Evolutionary conservation across 2,329 filamentous ascomycete species (phyloP), one percentile per base, ranked within the genome.

Genomic region (Bimuria novae-zelandiae): DNA sequence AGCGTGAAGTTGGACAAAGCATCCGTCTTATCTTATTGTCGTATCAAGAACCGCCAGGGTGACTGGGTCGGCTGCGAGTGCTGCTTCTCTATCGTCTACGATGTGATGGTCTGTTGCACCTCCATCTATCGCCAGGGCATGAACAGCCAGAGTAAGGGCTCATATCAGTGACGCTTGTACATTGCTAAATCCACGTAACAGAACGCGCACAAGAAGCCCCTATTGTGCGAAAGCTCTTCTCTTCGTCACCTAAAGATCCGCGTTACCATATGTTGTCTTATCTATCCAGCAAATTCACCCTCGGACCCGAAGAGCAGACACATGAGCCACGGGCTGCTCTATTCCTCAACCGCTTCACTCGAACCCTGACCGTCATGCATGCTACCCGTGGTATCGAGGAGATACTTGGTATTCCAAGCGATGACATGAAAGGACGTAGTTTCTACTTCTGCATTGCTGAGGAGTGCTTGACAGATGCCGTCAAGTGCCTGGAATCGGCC

Each of bases 251-350:
- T 12, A 82, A 86, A 64, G 91, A 96, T 67, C 90, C 90, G 16
- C 86, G 90, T 58, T 95, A 95, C 72, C 89, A 94, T 75, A 95
- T 95, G 90, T 77, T 95, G 68, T 89, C 90, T 51, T 89, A 92
- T 60, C 79, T 95, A 14, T 95, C 91, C 10, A 83, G 86, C 67
- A 94, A 93, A 70, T 95, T 95, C 76, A 76, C 64, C 57, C 77
- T 68, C 80, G 80, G 84, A 0, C 78, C 83, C 14, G 71, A 79
- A 41, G 65, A 73, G 3, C 81, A 73, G 57, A 82, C 84, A 50
- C 88, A 90, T 60, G 91, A 95, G 70, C 90, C 90, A 7, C 83
- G 91, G 35, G 91, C 90, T 2, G 90, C 91, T 16, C 79, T 96
- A 4, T 94, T 96, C 59, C 78, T 96, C 21, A 95, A 96, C 66